These are phyloP conservation scores for Hirsutella thompsonii DNA, from an alignment of 2,329 filamentous ascomycete species.

Conservation along the genomic window DNA sequence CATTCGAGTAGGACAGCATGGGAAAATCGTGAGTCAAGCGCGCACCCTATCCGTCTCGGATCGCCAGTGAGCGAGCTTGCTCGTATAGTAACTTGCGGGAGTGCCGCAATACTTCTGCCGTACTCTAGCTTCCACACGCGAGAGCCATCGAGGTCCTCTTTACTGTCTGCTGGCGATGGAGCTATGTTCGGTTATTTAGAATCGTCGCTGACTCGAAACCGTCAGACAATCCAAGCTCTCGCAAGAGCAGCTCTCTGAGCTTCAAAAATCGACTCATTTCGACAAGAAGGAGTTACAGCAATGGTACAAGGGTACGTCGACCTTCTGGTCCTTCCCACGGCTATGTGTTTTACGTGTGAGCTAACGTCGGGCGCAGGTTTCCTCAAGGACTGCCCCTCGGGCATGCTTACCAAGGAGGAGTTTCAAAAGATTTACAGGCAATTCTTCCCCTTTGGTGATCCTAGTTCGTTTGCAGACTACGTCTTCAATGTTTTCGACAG, in stretches of 20 bases:
- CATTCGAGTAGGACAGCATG: background rate
- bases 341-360: too few species aligned
- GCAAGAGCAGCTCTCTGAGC: slow-evolving; percentile 85
- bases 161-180: too few species aligned
- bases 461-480: slow-evolving; percentile 94
- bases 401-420: slow-evolving; percentile 94
- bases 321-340: background rate
- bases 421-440: slow-evolving; percentile 99
- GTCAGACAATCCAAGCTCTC: slow-evolving; percentile 94
- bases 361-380: slow-evolving; percentile 54
- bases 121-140: too few species aligned
- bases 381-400: slow-evolving; percentile 93
- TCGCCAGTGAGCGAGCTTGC: too few species aligned
- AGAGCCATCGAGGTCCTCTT: too few species aligned
- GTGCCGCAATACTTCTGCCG: too few species aligned
- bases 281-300: slow-evolving; percentile 99
- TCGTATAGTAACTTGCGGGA: too few species aligned
- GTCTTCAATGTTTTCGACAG: slow-evolving; percentile 99
- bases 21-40: slow-evolving; percentile 5
- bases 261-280: slow-evolving; percentile 95
- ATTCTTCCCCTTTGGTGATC: slow-evolving; percentile 98
- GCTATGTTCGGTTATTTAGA: too few species aligned
- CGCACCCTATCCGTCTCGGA: too few species aligned
- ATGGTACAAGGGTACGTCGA: slow-evolving; percentile 88
- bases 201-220: slow-evolving; percentile 1